Evolutionary conservation across 257 asterid genomes (phyloP).

Genomic region (Rhazya stricta): DNA sequence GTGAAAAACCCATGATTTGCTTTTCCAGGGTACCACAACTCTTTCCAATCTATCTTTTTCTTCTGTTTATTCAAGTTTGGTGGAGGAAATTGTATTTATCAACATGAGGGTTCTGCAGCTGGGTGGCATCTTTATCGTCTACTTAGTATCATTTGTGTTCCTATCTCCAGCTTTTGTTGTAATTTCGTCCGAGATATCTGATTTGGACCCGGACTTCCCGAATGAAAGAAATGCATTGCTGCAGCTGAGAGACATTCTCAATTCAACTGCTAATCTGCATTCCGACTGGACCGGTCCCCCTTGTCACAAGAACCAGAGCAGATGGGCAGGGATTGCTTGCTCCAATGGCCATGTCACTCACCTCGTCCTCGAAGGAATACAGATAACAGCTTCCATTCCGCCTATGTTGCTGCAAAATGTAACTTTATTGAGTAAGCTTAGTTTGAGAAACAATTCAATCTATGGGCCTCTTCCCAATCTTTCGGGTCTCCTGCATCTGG

Average conservation of each 20-base stretch:
- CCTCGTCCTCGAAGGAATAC: conserved; percentile 49
- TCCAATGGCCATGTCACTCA: conserved; percentile 41
- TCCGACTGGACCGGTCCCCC: conserved; percentile 72
- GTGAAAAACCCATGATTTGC: neutral
- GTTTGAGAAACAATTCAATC: conserved; percentile 51
- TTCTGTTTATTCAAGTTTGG: neutral
- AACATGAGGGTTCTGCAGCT: neutral
- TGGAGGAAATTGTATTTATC: neutral
- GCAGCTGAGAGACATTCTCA: conserved; percentile 47
- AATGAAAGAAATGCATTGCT: conserved; percentile 56
- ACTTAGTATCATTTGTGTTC: neutral
- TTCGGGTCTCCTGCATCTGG: conserved; percentile 31
- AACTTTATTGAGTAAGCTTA: conserved; percentile 45
- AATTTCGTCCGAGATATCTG: neutral
- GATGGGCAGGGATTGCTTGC: conserved; percentile 63
- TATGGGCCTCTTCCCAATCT: conserved; percentile 52
- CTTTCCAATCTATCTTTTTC: neutral
- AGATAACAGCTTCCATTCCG: conserved; percentile 44
- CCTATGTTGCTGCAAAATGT: conserved; percentile 38
- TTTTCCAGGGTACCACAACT: neutral
- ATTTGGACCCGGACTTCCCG: conserved; percentile 25
- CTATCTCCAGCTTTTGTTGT: neutral
- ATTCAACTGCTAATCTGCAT: conserved; percentile 43
- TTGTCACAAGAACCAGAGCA: conserved; percentile 46
- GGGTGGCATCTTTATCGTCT: neutral